A percentile compares a stretch with the other conserved stretches of the same genome.
These are phyloP conservation scores for Lachnum nothofagi DNA, from an alignment of 2,329 filamentous ascomycete genomes.

Conservation along the genomic window DNA sequence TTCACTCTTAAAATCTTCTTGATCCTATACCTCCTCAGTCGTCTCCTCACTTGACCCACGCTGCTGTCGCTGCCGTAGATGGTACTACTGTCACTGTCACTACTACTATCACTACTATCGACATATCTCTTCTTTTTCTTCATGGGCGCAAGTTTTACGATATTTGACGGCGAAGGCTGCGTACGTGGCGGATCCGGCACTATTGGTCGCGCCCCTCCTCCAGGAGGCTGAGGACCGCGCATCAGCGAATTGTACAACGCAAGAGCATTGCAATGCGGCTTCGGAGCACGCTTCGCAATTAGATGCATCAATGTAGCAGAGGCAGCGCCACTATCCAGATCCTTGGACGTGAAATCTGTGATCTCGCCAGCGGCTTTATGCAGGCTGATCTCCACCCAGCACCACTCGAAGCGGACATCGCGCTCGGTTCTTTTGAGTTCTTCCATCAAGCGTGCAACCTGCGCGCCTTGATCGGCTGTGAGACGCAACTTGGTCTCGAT, in stretches of 20 bases:
- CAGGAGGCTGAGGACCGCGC: neutral
- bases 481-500: conserved; percentile 19
- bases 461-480: conserved; percentile 18
- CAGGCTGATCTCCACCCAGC: conserved; percentile 19
- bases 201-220: neutral
- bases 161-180: neutral
- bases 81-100: conserved; percentile 6
- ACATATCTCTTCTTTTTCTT: conserved; percentile 4
- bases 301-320: conserved; percentile 18
- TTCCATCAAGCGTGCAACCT: conserved; percentile 22
- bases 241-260: conserved; percentile 15
- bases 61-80: conserved; percentile 1
- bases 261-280: conserved; percentile 8
- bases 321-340: neutral
- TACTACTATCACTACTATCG: conserved; percentile 8
- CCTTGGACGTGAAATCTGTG: neutral
- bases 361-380: conserved; percentile 11
- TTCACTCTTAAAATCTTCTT: neutral
- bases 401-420: conserved; percentile 25
- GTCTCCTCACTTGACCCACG: conserved; percentile 6
- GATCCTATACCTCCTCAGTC: conserved; percentile 4
- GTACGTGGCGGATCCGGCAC: neutral
- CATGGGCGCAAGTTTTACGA: neutral
- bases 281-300: conserved; percentile 17
- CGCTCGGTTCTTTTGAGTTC: conserved; percentile 14